A percentile compares a stretch with the other conserved stretches of the same genome.
Conservation (phyloP, 1,139 yeast species). For the Lodderomyces orthopsilosis region DNA sequence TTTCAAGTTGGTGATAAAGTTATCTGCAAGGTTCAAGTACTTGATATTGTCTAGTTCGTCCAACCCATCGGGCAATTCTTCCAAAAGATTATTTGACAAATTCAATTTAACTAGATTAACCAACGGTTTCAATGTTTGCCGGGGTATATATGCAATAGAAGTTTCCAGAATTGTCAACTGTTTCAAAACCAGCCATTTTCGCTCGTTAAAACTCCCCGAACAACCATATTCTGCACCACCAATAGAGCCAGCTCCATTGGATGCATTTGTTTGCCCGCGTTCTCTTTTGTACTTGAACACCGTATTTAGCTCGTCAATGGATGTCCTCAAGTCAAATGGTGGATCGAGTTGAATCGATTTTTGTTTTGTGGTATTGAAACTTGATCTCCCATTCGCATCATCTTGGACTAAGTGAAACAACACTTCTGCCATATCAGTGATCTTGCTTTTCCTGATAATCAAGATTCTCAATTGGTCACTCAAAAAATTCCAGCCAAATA, state of each 20-base stretch:
- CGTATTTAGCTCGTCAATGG: constrained; percentile 12
- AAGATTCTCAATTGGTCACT: constrained; percentile 56
- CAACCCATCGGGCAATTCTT: constrained; percentile 51
- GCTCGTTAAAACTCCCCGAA: constrained; percentile 16
- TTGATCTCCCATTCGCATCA: constrained; percentile 50
- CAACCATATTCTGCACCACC: background rate
- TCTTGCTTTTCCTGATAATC: constrained; percentile 49
- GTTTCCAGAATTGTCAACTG: constrained; percentile 60
- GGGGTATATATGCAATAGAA: constrained; percentile 45
- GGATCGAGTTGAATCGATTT: constrained; percentile 2
- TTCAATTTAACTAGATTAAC: constrained; percentile 54
- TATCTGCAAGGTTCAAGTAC: constrained; percentile 57
- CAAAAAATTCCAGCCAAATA: constrained; percentile 62
- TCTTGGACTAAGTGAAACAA: constrained; percentile 50
- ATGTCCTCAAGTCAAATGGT: background rate
- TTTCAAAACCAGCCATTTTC: constrained; percentile 53
- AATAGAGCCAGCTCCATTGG: constrained; percentile 24
- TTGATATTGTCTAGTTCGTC: constrained; percentile 47
- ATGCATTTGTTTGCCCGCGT: constrained; percentile 22
- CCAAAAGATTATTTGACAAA: constrained; percentile 52
- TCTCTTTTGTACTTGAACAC: constrained; percentile 27
- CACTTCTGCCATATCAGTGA: constrained; percentile 51
- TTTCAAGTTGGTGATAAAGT: constrained; percentile 41
- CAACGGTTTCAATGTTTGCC: constrained; percentile 48
- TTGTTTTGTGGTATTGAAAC: constrained; percentile 25